Conservation (phyloP, 2,329 filamentous ascomycete genomes). For the Trichophyton benhamiae region DNA sequence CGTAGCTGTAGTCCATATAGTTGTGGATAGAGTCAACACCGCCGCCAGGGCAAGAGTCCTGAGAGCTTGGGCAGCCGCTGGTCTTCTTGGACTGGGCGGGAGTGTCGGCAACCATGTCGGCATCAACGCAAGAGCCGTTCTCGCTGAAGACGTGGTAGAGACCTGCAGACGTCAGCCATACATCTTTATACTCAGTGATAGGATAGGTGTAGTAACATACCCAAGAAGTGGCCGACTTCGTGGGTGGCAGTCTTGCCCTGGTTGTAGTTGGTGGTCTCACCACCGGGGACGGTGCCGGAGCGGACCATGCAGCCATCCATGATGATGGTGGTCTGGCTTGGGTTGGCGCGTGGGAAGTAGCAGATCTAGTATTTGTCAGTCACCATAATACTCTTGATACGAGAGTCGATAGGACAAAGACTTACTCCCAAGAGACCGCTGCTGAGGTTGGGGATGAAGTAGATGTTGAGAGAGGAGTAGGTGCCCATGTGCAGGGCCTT, state of each 20-base stretch:
- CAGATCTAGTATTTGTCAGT: slow-evolving; percentile 5
- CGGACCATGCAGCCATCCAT: slow-evolving; percentile 18
- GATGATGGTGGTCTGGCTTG: slow-evolving; percentile 13
- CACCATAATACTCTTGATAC: too few species aligned
- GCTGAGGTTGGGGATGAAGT: slow-evolving; percentile 14
- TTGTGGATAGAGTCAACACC: slow-evolving; percentile 24
- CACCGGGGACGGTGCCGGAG: slow-evolving; percentile 18
- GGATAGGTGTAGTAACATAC: slow-evolving; percentile 8
- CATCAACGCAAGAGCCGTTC: slow-evolving; percentile 18
- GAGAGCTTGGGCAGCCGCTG: slow-evolving; percentile 18
- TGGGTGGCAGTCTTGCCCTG: slow-evolving; percentile 21
- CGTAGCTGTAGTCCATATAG: slow-evolving; percentile 24
- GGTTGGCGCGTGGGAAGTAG: slow-evolving; percentile 13
- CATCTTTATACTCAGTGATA: background rate
- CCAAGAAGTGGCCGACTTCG: slow-evolving; percentile 25
- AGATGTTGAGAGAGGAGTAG: slow-evolving; percentile 21
- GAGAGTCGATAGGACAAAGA: background rate
- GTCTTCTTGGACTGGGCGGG: slow-evolving; percentile 17
- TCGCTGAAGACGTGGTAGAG: slow-evolving; percentile 22
- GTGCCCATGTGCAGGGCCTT: slow-evolving; percentile 16
- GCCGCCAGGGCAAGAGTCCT: slow-evolving; percentile 20
- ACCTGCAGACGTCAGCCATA: background rate
- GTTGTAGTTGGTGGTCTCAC: slow-evolving; percentile 14
- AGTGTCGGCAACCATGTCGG: slow-evolving; percentile 21
- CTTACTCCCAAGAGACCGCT: slow-evolving; percentile 5